Base-by-base conservation (phyloP, 2,329 filamentous ascomycete species). In the Periglandula ipomoeae region DNA sequence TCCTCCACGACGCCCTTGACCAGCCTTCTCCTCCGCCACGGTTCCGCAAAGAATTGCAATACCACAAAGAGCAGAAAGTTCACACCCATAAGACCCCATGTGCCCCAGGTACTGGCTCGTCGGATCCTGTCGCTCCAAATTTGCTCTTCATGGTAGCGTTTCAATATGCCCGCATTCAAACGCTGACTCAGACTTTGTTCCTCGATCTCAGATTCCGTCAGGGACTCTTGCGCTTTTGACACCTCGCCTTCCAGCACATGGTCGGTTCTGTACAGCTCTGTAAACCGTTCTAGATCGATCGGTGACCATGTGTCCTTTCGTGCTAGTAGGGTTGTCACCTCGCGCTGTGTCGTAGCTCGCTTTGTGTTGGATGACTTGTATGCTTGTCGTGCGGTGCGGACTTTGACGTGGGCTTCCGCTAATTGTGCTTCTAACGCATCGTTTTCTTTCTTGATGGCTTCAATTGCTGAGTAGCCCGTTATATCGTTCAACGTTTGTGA, bases 101-200 rank as follows among this genome's bases (percentile, higher is more conserved):
- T 98, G 32, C 94, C 91, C 93, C 93, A 98, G 0, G 93, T 98
- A 64, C 87, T 93, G 75, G 95, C 95, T 55, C 93, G 78, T 32
- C 93, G 78, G 63, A 98, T 98, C 58, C 95, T 91, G 65, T 98
- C 93, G 62, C 88, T 95, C 93, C 93, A 98, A 49, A 98, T 94
- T 71, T 98, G 93, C 71, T 98, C 93, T 70, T 98, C 93, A 66
- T 98, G 93, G 67, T 98, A 98, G 52, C 94, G 81, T 53, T 86
- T 86, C 46, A 96, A 73, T 58, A 97, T 96, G 45, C 84, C 82
- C 53, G 85, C 82, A 62, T 86, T 91, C 47, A 98, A 72, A 58
- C 83, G 79, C 46, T 82, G 79, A 48, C 83, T 79, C 1, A 89
- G 78, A 53, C 86, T 83, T 67, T 95, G 87, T 52, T 94, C 82